These are phyloP conservation scores for Knufia petricola DNA, from an alignment of 2,329 filamentous ascomycete genomes.

Conservation along the genomic window DNA sequence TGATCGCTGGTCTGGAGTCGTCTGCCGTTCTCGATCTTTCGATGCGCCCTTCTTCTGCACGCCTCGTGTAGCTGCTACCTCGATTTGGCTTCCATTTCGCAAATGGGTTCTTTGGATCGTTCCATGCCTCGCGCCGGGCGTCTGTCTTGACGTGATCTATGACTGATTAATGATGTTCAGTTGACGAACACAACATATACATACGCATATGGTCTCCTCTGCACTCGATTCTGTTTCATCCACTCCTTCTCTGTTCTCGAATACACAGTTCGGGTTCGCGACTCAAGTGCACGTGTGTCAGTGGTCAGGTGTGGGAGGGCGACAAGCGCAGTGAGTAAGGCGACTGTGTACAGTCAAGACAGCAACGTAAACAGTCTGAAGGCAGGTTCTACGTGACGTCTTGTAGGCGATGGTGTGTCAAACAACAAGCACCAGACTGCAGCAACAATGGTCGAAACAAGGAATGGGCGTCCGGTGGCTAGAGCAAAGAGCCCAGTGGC, in stretches of 20 bases:
- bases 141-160: slow-evolving; percentile 9
- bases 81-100: slow-evolving; percentile 1
- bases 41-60: slow-evolving; percentile 1
- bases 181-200: not conserved
- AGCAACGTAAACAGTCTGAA: no score
- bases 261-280: no score
- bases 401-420: not conserved
- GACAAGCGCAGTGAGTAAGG: no score
- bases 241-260: no score
- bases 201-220: not conserved
- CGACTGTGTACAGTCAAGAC: no score
- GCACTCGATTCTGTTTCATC: no score
- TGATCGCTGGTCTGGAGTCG: not conserved
- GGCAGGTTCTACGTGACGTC: not conserved
- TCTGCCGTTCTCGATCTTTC: not conserved
- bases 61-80: not conserved
- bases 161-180: not conserved
- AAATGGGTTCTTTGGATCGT: slow-evolving; percentile 9
- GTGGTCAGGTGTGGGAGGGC: no score
- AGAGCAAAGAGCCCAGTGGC: no score
- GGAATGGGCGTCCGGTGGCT: not conserved
- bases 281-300: no score
- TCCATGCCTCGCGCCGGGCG: slow-evolving; percentile 5
- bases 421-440: not conserved
- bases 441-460: not conserved